A percentile compares a stretch with the other conserved stretches of the same genome.
phyloP scores from a whole-genome alignment of 2,329 filamentous ascomycete genomes.

The Fusarium pseudograminearum region DNA sequence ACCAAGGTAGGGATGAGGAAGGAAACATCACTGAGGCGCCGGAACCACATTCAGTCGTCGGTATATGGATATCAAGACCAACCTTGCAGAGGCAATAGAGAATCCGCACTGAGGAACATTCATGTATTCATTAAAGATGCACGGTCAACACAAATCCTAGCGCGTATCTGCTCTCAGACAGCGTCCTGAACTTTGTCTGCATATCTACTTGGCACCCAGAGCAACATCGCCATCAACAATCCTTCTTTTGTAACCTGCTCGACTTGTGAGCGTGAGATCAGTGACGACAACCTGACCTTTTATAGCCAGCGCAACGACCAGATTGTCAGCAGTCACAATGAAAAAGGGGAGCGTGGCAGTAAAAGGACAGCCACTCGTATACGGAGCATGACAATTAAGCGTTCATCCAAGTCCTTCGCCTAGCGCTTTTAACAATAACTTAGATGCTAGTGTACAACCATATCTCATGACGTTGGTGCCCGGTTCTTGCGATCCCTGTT shows the following conservation, averaged over 20 bases:
- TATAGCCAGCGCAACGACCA: slow-evolving; percentile 20
- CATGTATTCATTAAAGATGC: slow-evolving; percentile 50
- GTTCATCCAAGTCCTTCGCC: slow-evolving; percentile 40
- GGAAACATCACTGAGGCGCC: background rate
- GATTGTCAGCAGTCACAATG: slow-evolving; percentile 37
- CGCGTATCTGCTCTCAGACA: slow-evolving; percentile 42
- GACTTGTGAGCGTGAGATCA: slow-evolving; percentile 26
- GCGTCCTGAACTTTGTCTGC: slow-evolving; percentile 39
- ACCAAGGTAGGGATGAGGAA: background rate
- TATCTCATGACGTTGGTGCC: slow-evolving; percentile 44
- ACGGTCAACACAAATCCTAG: slow-evolving; percentile 42
- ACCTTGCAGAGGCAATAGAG: background rate
- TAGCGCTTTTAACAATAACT: slow-evolving; percentile 40
- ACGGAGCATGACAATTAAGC: slow-evolving; percentile 31
- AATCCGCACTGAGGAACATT: slow-evolving; percentile 27
- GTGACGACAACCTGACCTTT: slow-evolving; percentile 19
- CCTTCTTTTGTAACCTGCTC: slow-evolving; percentile 36
- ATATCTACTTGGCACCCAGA: slow-evolving; percentile 39
- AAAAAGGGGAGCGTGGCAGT: slow-evolving; percentile 38
- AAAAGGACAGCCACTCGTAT: slow-evolving; percentile 35
- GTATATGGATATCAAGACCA: background rate
- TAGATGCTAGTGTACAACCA: slow-evolving; percentile 45
- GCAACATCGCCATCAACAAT: slow-evolving; percentile 38
- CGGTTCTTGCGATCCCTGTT: slow-evolving; percentile 49
- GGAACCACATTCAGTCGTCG: background rate